Conservation (phyloP, 768 basidiomycete species). For the Trametes maxima region DNA sequence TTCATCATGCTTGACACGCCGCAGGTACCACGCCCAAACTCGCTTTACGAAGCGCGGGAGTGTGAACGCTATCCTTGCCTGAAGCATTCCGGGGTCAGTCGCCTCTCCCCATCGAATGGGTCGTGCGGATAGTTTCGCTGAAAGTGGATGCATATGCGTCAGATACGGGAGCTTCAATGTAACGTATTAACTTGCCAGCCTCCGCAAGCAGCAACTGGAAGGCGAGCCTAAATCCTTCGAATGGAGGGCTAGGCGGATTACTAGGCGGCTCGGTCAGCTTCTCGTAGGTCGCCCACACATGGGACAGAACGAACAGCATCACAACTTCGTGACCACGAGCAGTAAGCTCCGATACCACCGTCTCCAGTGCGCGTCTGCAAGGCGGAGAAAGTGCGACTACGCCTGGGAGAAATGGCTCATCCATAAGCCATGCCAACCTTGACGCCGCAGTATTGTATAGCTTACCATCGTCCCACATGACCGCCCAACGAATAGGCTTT, state of each 20-base stretch:
- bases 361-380: conserved; percentile 43
- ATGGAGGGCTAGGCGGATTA: conserved; percentile 30
- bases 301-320: conserved; percentile 33
- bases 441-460: neutral
- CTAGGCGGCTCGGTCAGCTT: conserved; percentile 25
- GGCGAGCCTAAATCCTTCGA: conserved; percentile 27
- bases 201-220: conserved; percentile 30
- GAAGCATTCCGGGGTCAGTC: conserved; percentile 28
- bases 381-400: conserved; percentile 43
- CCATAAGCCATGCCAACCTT: neutral
- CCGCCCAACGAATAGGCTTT: conserved; percentile 42
- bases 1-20: conserved; percentile 27
- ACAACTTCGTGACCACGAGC: conserved; percentile 44
- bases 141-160: neutral
- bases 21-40: conserved; percentile 34
- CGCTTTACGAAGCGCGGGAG: conserved; percentile 30
- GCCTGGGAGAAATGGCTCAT: conserved; percentile 13
- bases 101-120: conserved; percentile 30
- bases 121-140: conserved; percentile 25
- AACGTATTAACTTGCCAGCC: conserved; percentile 22
- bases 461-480: conserved; percentile 47
- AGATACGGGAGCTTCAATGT: neutral
- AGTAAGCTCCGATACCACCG: conserved; percentile 36
- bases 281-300: neutral
- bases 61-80: conserved; percentile 26